phyloP scores from a whole-genome alignment of 2,329 filamentous ascomycete genomes.

The Claviceps citrina region DNA sequence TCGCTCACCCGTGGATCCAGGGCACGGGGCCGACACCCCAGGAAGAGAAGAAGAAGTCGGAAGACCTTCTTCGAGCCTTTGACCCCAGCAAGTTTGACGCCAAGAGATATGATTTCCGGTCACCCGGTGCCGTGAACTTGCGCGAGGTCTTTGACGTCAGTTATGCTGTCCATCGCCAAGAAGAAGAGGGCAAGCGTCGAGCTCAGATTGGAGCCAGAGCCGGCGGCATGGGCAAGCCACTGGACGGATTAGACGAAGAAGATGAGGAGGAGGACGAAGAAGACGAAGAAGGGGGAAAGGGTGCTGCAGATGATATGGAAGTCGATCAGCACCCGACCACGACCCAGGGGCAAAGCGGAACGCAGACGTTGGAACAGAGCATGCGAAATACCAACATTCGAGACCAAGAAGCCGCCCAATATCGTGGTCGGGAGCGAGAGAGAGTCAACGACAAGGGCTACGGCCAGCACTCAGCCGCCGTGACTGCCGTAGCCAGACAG shows the following conservation, averaged over 20 bases:
- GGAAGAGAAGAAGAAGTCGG: constrained; percentile 43
- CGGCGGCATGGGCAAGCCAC: constrained; percentile 41
- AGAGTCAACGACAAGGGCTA: constrained; percentile 47
- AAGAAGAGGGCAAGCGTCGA: constrained; percentile 84
- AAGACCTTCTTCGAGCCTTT: constrained; percentile 34
- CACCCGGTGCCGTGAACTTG: constrained; percentile 83
- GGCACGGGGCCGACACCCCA: constrained; percentile 42
- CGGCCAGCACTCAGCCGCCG: constrained; percentile 72
- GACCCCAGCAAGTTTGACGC: constrained; percentile 40
- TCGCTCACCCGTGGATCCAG: constrained; percentile 87
- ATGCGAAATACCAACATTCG: constrained; percentile 70
- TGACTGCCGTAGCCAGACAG: constrained; percentile 69
- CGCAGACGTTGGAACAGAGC: constrained; percentile 69
- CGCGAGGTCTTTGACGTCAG: constrained; percentile 95
- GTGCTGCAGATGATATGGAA: constrained; percentile 33
- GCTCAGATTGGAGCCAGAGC: constrained; percentile 66
- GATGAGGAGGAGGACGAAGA: constrained; percentile 34
- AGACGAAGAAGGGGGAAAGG: neutral
- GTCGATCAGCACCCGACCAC: constrained; percentile 42
- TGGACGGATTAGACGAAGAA: constrained; percentile 55
- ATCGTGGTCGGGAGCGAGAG: constrained; percentile 20
- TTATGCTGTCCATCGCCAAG: constrained; percentile 93
- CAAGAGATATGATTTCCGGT: constrained; percentile 79
- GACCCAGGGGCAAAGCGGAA: constrained; percentile 27
- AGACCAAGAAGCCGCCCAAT: constrained; percentile 23